Percentiles rank a stretch among this genome's conserved stretches.
Evolutionary conservation across 2,329 filamentous ascomycete species (phyloP).

Genomic region (Colletotrichum spinosum): DNA sequence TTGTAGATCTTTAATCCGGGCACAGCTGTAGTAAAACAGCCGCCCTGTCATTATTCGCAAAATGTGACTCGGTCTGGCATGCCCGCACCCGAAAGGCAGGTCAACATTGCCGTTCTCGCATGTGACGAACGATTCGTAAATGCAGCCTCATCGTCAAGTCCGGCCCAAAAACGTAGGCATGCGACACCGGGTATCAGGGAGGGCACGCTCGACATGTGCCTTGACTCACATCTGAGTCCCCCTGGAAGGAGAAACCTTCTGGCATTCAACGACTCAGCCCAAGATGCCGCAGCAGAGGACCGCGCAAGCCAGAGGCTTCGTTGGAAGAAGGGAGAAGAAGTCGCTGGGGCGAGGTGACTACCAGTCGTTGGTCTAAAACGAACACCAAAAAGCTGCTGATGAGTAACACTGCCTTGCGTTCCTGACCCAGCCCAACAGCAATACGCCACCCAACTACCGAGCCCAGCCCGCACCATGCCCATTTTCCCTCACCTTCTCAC

Average conservation of each 20-base stretch:
- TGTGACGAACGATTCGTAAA: conserved; percentile 31
- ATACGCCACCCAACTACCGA: conserved; percentile 35
- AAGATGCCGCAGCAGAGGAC: neutral
- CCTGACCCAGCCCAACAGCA: conserved; percentile 31
- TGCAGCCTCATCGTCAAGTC: conserved; percentile 9
- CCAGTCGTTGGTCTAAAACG: neutral
- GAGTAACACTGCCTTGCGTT: conserved; percentile 23
- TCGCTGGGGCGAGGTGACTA: conserved; percentile 1
- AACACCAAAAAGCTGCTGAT: neutral
- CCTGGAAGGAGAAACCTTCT: conserved; percentile 9
- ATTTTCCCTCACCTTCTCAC: neutral
- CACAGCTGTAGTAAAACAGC: conserved; percentile 25
- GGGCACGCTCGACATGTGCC: conserved; percentile 25
- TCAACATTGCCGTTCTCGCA: conserved; percentile 27
- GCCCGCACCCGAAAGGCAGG: conserved; percentile 25
- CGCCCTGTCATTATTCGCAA: neutral
- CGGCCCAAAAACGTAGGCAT: conserved; percentile 12
- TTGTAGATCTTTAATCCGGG: conserved; percentile 19
- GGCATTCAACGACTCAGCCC: conserved; percentile 32
- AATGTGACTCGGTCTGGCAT: conserved; percentile 4
- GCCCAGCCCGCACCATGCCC: conserved; percentile 11
- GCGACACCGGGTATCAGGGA: conserved; percentile 2
- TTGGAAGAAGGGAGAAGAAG: conserved; percentile 12
- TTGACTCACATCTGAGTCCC: conserved; percentile 27
- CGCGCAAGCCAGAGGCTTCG: conserved; percentile 4